Base-by-base conservation (phyloP, 2,329 filamentous ascomycete genomes). In the Aspergillus fumigatus region DNA sequence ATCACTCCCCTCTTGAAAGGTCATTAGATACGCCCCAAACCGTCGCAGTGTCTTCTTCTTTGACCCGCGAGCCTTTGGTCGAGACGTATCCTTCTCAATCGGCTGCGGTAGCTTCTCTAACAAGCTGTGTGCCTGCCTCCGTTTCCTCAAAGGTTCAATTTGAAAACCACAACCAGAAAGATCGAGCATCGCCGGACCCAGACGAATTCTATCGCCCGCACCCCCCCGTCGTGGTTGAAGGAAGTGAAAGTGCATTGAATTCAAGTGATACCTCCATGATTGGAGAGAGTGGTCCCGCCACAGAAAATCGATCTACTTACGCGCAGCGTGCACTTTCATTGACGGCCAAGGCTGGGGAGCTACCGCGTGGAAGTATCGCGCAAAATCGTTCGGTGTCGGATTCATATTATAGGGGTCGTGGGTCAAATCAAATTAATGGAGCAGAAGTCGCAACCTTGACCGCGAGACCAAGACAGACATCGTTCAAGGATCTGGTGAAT, bases 401-500 rank as follows among this genome's bases (percentile, higher is more conserved):
- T 57, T 67, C 67, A 43, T 67, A 65, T 17, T 61, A 61, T 47
- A 58, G 51, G 50, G 56, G 59, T 50, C 25, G 59, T 58, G 59
- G 62, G 55, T 25, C 60, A 54, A 53, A 56, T 49, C 50, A 62
- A 38, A 56, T 67, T 57, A 58, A 55, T 47, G 58, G 67, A 53
- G 52, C 58, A 43, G 48, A 61, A 38, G 53, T 55, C 48, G 43
- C 54, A 40, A 26, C 62, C 25, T 53, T 64, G 27, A 56, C 59
- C 25, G 55, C 58, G 29, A 69, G 70, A 65, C 74, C 63, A 61
- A 73, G 76, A 62, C 82, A 88, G 62, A 80, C 85, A n/a, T 92
- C 88, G 58, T 88, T 94, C 64, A 90, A 88, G 74, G 89, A 94
- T 68, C 79, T 94, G 60, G 86, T 89, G 66, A 90, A 87, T 73